Conservation (phyloP, 2,329 filamentous ascomycete species). For the Microdochium trichocladiopsis region DNA sequence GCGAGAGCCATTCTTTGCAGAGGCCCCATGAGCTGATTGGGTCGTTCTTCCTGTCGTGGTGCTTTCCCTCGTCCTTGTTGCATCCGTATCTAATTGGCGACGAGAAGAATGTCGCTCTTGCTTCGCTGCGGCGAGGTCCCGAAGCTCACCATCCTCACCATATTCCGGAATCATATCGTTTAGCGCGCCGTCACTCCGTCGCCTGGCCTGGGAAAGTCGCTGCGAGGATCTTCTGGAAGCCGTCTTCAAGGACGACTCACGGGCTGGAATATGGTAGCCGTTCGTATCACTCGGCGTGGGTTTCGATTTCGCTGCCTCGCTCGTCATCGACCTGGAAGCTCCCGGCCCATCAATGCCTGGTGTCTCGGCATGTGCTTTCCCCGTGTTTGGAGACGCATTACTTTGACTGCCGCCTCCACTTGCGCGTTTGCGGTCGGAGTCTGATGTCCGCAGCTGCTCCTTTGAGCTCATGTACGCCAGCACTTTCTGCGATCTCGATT, state of each 20-base stretch:
- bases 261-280: conserved; percentile 52
- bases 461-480: conserved; percentile 70
- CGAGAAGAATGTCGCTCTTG: conserved; percentile 15
- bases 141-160: conserved; percentile 21
- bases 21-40: conserved; percentile 12
- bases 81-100: conserved; percentile 11
- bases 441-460: conserved; percentile 57
- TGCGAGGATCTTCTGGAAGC: conserved; percentile 41
- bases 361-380: neutral
- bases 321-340: conserved; percentile 14
- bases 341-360: neutral
- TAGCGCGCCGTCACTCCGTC: conserved; percentile 29
- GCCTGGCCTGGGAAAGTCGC: conserved; percentile 42
- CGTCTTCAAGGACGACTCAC: conserved; percentile 62
- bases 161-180: conserved; percentile 36
- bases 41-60: conserved; percentile 19
- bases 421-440: conserved; percentile 53
- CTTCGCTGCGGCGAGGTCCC: conserved; percentile 6
- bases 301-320: neutral
- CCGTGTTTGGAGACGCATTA: neutral
- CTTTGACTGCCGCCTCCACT: conserved; percentile 23
- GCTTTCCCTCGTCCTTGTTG: conserved; percentile 17
- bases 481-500: conserved; percentile 44
- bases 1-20: conserved; percentile 11
- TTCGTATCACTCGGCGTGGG: neutral